These are phyloP conservation scores for Colletotrichum nymphaeae DNA, from an alignment of 2,329 filamentous ascomycete genomes.

Conservation along the genomic window DNA sequence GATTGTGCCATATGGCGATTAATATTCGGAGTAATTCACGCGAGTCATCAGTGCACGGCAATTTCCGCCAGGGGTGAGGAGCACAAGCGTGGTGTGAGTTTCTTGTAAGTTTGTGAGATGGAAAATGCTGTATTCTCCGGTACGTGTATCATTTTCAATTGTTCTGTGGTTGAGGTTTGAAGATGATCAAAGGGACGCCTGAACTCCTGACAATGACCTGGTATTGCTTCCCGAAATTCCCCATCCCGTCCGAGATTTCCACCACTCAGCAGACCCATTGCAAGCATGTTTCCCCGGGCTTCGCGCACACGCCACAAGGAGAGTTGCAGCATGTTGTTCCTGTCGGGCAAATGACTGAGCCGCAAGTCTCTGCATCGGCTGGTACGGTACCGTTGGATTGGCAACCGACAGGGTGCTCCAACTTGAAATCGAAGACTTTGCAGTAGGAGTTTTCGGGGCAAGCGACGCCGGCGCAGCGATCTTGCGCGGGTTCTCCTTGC, in stretches of 20 bases:
- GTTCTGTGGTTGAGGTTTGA: neutral
- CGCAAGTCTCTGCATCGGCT: constrained; percentile 6
- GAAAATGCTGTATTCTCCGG: neutral
- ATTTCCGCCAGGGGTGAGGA: neutral
- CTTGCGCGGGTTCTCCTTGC: neutral
- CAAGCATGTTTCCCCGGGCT: constrained; percentile 29
- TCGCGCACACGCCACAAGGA: constrained; percentile 34
- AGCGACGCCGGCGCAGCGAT: constrained; percentile 19
- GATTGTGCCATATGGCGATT: no score
- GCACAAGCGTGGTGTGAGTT: neutral
- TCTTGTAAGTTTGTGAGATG: neutral
- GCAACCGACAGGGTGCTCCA: constrained; percentile 23
- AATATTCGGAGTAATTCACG: neutral
- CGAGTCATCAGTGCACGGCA: neutral
- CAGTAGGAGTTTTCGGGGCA: constrained; percentile 25
- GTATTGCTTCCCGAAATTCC: neutral
- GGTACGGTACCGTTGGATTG: constrained; percentile 22
- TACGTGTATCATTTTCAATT: neutral
- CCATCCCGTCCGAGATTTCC: no score
- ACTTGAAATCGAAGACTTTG: constrained; percentile 23
- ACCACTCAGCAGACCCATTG: constrained; percentile 27
- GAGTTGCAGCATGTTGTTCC: constrained; percentile 39
- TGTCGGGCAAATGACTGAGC: constrained; percentile 27
- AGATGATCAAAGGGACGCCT: neutral
- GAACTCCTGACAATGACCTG: neutral